Evolutionary conservation across 2,329 filamentous ascomycete species (phyloP), one percentile per base, ranked within the genome.

Genomic region (Phoma sp.): DNA sequence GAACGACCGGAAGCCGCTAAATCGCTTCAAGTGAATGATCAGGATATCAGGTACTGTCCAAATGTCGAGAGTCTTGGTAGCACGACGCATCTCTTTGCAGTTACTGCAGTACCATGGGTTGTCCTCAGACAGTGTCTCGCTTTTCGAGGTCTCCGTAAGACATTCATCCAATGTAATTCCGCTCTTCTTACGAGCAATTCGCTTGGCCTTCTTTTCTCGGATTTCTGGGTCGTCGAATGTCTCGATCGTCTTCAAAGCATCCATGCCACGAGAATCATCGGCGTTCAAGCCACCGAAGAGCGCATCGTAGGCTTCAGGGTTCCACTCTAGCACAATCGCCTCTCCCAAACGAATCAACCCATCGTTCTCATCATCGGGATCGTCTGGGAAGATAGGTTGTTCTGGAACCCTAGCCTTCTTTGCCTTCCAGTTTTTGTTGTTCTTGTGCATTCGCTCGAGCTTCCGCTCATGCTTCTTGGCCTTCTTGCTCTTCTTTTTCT

Each of bases 61-160:
- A 15, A 99, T 84, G 70, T 98, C 93, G 47, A 99, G 92, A 68
- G 95, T 97, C 80, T 99, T 99, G 77, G 89, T 93, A 17, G 95
- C 95, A 56, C 92, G 88, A 14, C 92, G 87, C 67, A 96, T 89
- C 66, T 96, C 91, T 74, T 98, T 98, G 82, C 95, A 99, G 25
- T 92, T 86, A 51, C 92, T 93, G 71, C 95, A 99, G 73, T 96
- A 98, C 95, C 95, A 99, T 56, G 92, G 93, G 72, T 99, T 96
- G 69, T 96, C 90, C 73, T 97, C 92, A 0, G 93, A 97, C 4
- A 99, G 80, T 12, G 96, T 87, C 76, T 99, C 95, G 56, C 93
- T 90, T 72, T 93, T 93, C 69, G 95, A 91, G 64, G 96, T 98
- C 75, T 98, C 95, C 54, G 93, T 89, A 48, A 99, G 84, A 71